A percentile compares a stretch with the other conserved stretches of the same genome.
Conservation (phyloP, 352 stramenopile species). For the Pythium rhizo-oryzae region DNA sequence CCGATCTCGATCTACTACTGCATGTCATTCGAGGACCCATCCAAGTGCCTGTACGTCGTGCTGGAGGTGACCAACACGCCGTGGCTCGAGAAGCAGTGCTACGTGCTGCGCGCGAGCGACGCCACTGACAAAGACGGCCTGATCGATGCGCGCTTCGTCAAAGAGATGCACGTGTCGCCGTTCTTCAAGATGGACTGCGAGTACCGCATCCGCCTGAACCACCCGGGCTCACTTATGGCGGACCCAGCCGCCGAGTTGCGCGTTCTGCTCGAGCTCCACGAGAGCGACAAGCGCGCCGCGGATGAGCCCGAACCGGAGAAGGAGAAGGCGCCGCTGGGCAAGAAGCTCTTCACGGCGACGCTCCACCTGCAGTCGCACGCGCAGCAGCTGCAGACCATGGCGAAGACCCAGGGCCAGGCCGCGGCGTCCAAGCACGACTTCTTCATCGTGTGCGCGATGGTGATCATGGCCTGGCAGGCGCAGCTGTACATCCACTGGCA, state of each 20-base stretch:
- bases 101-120: slow-evolving; percentile 19
- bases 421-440: slow-evolving; percentile 17
- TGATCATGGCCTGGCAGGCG: slow-evolving; percentile 31
- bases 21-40: slow-evolving; percentile 27
- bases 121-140: background rate
- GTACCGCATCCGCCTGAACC: slow-evolving; percentile 31
- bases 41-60: slow-evolving; percentile 30
- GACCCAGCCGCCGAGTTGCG: slow-evolving; percentile 15
- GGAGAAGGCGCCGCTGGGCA: slow-evolving; percentile 11
- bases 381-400: slow-evolving; percentile 5
- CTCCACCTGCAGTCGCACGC: slow-evolving; percentile 12
- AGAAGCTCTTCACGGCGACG: slow-evolving; percentile 30
- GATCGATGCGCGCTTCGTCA: slow-evolving; percentile 28
- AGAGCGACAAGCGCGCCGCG: background rate
- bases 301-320: slow-evolving; percentile 19
- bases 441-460: slow-evolving; percentile 23
- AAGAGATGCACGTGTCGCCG: slow-evolving; percentile 31
- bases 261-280: slow-evolving; percentile 27
- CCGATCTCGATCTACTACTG: slow-evolving; percentile 38
- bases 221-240: slow-evolving; percentile 21
- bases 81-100: slow-evolving; percentile 34
- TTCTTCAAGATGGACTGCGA: slow-evolving; percentile 36
- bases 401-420: slow-evolving; percentile 7
- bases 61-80: slow-evolving; percentile 33
- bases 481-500: slow-evolving; percentile 32